Percentiles rank a stretch among this genome's conserved stretches.
phyloP scores from a whole-genome alignment of 2,329 filamentous ascomycete species.

The Neonectria faginata region DNA sequence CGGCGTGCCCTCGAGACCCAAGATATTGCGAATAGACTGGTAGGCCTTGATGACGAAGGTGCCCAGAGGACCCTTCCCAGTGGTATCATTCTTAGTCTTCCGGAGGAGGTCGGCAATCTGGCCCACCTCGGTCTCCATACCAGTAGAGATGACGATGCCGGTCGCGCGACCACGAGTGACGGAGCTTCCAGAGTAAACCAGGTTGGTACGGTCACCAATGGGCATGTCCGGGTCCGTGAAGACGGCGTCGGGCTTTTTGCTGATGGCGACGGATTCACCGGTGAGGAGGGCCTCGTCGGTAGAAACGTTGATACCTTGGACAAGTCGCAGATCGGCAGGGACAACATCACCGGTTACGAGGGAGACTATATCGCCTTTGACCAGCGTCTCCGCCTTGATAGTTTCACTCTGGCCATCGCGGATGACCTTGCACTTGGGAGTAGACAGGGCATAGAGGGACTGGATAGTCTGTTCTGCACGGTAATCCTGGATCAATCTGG shows the following conservation, averaged over 20 bases:
- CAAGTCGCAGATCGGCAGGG: slow-evolving; percentile 74
- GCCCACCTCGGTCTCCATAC: slow-evolving; percentile 80
- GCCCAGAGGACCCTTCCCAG: slow-evolving; percentile 56
- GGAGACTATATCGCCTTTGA: slow-evolving; percentile 74
- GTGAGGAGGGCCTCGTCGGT: slow-evolving; percentile 82
- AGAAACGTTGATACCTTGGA: slow-evolving; percentile 78
- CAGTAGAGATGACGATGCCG: slow-evolving; percentile 77
- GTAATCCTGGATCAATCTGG: slow-evolving; percentile 69
- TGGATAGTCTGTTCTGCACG: slow-evolving; percentile 72
- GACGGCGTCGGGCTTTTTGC: slow-evolving; percentile 70
- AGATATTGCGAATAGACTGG: slow-evolving; percentile 62
- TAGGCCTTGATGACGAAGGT: slow-evolving; percentile 58
- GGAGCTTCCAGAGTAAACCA: slow-evolving; percentile 78
- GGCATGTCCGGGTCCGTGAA: slow-evolving; percentile 66
- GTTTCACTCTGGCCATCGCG: slow-evolving; percentile 64
- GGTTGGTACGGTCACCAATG: slow-evolving; percentile 76
- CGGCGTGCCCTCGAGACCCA: slow-evolving; percentile 81
- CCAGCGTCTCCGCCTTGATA: slow-evolving; percentile 67
- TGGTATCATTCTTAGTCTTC: slow-evolving; percentile 61
- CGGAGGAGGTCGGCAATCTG: slow-evolving; percentile 79
- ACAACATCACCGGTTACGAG: slow-evolving; percentile 75
- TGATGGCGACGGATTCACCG: slow-evolving; percentile 77
- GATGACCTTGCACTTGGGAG: slow-evolving; percentile 69
- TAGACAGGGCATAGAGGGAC: slow-evolving; percentile 68
- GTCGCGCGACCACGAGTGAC: slow-evolving; percentile 77